Percentiles rank a stretch among this genome's conserved stretches.
phyloP scores from a whole-genome alignment of 1,139 yeast species.

The Pneumocystis jirovecii region DNA sequence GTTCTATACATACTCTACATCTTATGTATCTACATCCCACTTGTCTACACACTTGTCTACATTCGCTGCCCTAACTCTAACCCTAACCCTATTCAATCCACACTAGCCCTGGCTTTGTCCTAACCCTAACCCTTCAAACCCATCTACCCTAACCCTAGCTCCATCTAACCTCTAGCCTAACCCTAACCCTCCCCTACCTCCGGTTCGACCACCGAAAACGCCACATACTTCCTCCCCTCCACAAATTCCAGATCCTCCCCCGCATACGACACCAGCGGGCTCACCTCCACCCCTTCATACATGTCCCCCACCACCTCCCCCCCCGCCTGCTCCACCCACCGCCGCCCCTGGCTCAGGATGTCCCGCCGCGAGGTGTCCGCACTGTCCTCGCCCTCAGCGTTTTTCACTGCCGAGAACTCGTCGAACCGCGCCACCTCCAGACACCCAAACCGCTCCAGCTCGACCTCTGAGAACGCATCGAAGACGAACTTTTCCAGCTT shows the following conservation, averaged over 20 bases:
- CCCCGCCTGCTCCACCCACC: constrained; percentile 61
- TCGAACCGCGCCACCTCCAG: constrained; percentile 73
- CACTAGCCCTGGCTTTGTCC: too few species aligned
- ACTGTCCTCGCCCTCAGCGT: constrained; percentile 52
- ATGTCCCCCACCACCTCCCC: constrained; percentile 33
- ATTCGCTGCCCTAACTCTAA: too few species aligned
- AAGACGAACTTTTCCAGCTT: constrained; percentile 94
- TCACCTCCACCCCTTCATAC: constrained; percentile 53
- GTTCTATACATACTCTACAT: too few species aligned
- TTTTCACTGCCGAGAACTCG: constrained; percentile 90
- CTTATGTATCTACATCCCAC: too few species aligned
- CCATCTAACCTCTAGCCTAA: too few species aligned
- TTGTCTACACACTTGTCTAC: too few species aligned
- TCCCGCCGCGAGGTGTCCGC: constrained; percentile 68
- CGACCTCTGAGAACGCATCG: constrained; percentile 80
- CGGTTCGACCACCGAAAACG: neutral
- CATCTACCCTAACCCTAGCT: too few species aligned
- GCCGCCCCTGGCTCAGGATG: constrained; percentile 52
- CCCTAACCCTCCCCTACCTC: too few species aligned
- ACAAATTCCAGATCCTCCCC: constrained; percentile 61
- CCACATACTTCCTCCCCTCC: neutral
- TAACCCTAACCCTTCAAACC: too few species aligned
- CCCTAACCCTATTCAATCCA: too few species aligned
- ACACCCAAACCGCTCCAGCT: constrained; percentile 67
- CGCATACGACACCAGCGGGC: constrained; percentile 55